Evolutionary conservation across 306 rosid species (phyloP).

Genomic region (Lathyrus sativus): DNA sequence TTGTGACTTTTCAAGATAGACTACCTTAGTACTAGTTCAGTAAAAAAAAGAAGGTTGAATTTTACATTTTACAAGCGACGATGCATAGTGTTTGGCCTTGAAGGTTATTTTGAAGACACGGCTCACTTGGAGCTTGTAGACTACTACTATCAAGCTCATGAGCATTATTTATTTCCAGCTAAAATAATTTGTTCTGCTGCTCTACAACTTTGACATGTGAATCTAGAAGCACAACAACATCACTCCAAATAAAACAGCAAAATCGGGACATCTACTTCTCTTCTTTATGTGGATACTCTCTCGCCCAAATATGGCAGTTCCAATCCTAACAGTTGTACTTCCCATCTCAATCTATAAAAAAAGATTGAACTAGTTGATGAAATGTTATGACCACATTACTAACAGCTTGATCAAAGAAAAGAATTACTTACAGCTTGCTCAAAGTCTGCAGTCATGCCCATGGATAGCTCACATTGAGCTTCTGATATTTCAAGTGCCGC

Average conservation of each 20-base stretch:
- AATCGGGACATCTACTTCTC: slow-evolving; percentile 35
- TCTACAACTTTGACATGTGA: slow-evolving; percentile 18
- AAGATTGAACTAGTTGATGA: neutral
- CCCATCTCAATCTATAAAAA: slow-evolving; percentile 89
- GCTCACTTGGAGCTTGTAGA: neutral
- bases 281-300: slow-evolving; percentile 75
- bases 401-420: slow-evolving; percentile 8
- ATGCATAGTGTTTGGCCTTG: neutral
- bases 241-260: slow-evolving; percentile 12
- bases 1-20: slow-evolving; percentile 2
- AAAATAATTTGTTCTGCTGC: slow-evolving; percentile 27
- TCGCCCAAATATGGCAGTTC: slow-evolving; percentile 86
- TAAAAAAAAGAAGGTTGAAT: neutral
- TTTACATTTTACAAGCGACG: slow-evolving; percentile 17
- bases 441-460: slow-evolving; percentile 97
- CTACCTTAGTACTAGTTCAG: slow-evolving; percentile 7
- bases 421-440: slow-evolving; percentile 81
- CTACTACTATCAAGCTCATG: slow-evolving; percentile 13
- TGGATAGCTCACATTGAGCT: slow-evolving; percentile 80
- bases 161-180: slow-evolving; percentile 37
- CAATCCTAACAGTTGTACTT: slow-evolving; percentile 88
- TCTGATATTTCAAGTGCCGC: slow-evolving; percentile 70
- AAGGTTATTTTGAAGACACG: slow-evolving; percentile 29
- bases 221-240: slow-evolving; percentile 20
- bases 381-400: slow-evolving; percentile 12